Evolutionary conservation across 176 grass and related monocot species (phyloP).

Genomic region (Lolium rigidum): DNA sequence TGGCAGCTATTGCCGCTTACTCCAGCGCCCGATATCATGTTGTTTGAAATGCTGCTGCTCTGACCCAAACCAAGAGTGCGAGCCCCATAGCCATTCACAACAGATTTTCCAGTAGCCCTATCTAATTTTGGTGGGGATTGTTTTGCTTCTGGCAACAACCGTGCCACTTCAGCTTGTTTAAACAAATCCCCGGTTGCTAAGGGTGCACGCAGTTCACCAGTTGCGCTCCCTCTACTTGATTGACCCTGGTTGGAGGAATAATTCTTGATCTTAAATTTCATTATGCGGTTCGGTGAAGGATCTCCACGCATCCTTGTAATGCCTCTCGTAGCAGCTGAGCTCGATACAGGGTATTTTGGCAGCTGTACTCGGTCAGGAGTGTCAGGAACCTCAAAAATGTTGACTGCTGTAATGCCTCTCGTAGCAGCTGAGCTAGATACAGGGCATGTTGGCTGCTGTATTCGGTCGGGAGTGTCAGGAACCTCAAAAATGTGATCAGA

Average conservation of each 20-base stretch:
- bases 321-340: conserved; percentile 38
- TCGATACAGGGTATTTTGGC: conserved; percentile 35
- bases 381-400: conserved; percentile 69
- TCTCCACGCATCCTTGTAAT: conserved; percentile 22
- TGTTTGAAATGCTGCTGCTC: conserved; percentile 30
- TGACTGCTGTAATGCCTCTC: conserved; percentile 40
- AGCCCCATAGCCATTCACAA: conserved; percentile 37
- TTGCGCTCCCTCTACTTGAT: conserved; percentile 34
- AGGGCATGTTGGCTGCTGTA: conserved; percentile 44
- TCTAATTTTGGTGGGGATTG: neutral
- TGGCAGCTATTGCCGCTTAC: conserved; percentile 16
- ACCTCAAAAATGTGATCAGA: conserved; percentile 65
- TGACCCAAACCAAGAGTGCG: conserved; percentile 36
- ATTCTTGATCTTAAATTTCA: conserved; percentile 39
- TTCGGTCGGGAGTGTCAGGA: conserved; percentile 70
- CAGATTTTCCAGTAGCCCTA: conserved; percentile 16
- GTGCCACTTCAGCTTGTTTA: conserved; percentile 51
- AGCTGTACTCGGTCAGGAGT: conserved; percentile 66
- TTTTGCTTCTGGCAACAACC: conserved; percentile 40
- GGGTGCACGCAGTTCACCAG: conserved; percentile 1
- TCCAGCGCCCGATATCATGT: conserved; percentile 29
- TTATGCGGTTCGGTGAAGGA: conserved; percentile 13
- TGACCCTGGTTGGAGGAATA: conserved; percentile 35
- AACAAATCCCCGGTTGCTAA: conserved; percentile 34
- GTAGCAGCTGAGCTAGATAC: conserved; percentile 36